A percentile compares a stretch with the other conserved stretches of the same genome.
phyloP scores from a whole-genome alignment of 495 filamentous ascomycete genomes.

The Cudoniella acicularis region DNA sequence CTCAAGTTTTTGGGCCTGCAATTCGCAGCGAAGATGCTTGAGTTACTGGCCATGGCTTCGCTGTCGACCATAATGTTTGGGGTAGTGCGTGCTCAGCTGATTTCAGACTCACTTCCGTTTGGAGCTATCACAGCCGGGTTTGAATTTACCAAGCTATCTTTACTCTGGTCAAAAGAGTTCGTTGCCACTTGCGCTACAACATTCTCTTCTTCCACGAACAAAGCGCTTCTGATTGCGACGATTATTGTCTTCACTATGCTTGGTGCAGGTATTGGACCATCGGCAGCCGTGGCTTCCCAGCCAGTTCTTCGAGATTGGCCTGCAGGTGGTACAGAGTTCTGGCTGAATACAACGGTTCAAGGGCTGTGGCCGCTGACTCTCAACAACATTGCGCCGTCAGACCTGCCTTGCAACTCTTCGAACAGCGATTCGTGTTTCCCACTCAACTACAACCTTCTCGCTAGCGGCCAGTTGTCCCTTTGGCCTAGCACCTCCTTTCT shows the following conservation, averaged over 20 bases:
- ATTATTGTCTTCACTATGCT: slow-evolving; percentile 14
- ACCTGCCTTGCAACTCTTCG: background rate
- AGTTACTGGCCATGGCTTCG: slow-evolving; percentile 11
- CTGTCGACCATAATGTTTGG: slow-evolving; percentile 13
- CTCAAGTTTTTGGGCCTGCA: slow-evolving; percentile 12
- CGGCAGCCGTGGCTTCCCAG: slow-evolving; percentile 1
- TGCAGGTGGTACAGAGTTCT: slow-evolving; percentile 10
- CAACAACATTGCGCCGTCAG: background rate
- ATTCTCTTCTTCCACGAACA: background rate
- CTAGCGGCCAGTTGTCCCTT: slow-evolving; percentile 1
- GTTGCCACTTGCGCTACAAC: slow-evolving; percentile 5
- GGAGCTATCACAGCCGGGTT: slow-evolving; percentile 14
- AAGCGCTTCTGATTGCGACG: slow-evolving; percentile 5
- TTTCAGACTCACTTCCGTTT: slow-evolving; percentile 1
- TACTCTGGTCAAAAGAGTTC: slow-evolving; percentile 16
- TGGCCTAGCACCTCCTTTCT: slow-evolving; percentile 3
- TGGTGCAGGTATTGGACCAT: slow-evolving; percentile 10
- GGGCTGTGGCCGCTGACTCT: slow-evolving; percentile 2
- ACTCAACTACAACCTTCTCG: slow-evolving; percentile 7
- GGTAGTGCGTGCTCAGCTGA: background rate
- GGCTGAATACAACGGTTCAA: slow-evolving; percentile 7
- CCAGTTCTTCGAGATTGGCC: slow-evolving; percentile 6
- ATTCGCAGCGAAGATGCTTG: slow-evolving; percentile 13
- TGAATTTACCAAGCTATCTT: slow-evolving; percentile 7
- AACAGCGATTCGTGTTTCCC: slow-evolving; percentile 8